Evolutionary conservation across 1,284 basidiomycete species (phyloP), one percentile per base, ranked within the genome.

Genomic region (Cerrena zonata): DNA sequence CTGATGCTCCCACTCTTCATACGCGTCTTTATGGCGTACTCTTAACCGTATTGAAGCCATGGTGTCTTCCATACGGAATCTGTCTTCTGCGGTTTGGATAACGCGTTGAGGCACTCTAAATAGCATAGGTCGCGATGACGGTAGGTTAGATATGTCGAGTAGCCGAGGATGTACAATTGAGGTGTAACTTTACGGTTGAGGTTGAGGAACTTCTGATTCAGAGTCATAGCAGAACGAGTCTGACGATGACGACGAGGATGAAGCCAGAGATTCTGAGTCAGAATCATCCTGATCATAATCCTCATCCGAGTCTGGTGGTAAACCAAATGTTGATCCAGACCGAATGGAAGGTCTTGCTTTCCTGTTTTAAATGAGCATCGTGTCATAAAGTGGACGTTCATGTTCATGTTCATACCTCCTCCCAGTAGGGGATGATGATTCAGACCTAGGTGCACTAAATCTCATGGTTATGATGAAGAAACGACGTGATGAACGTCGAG

Each of bases 1-100:
- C 56, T 81, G 71, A 53, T 75, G 76, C 66, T 86, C 80, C 86
- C 86, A 89, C 58, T 89, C 85, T 67, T 88, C 85, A 55, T 87
- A 88, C 18, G 82, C 82, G 58, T 89, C 87, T 51, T 79, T 71
- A 69, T 89, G 76, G 50, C 77, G 75, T 13, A 80, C 76, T 18
- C 78, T 77, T 34, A 85, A 71, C 19, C 84, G 77, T 53, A 89
- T 86, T 5, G 85, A 78, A 3, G 82, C 78, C 3, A 89, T 69
- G 0, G 82, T 82, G 21, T 88, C 87, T 53, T 85, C 79, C 39
- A 83, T 70, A 37, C 78, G 65, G 30, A 75, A 71, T 49, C 71
- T 70, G 56, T 86, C 80, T 3, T 75, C 69, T 2, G 70, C 61
- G 21, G 69, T 58, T 34, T 62, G 59, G 18, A 44, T 48, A 15